Base-by-base conservation (phyloP, 805 yeast species). In the Ogataea angusta region DNA sequence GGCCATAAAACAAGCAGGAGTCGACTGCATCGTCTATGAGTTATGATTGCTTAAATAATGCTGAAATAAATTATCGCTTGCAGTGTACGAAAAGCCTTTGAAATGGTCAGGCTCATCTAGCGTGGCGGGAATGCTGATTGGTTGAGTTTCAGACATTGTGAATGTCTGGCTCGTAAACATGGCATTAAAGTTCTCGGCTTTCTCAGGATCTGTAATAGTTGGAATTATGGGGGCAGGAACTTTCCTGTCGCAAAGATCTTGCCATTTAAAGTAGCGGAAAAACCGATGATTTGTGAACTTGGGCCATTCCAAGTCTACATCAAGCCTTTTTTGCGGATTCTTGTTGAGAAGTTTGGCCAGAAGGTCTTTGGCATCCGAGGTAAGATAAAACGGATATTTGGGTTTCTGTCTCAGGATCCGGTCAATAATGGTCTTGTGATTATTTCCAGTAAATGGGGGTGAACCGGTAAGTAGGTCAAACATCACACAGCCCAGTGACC, bases 401-500 rank as follows among this genome's bases (percentile, higher is more conserved):
- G 80, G 66, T 46, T 80, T 80, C 43, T 83, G 82, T 35, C 71
- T 64, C 41, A 82, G 75, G 31, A 88, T 85, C 57, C 83, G 85
- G 50, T 82, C 82, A 51, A 80, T 69, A 18, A 87, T 85, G 16
- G 73, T 72, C 54, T 82, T 80, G 56, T 83, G 84, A 49, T 81
- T 84, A 41, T 74, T 80, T 3, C 95, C 96, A 0, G 89, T 82
- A 60, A 85, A 86, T 2, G 96, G 96, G 0, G 96, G 95, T 39
- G 77, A 70, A 0, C 95, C 95, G 0, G 89, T 80, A 37, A 88
- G 67, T 73, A 87, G 73, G 59, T 88, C 95, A 53, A 67, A 85
- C 42, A 80, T 68, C 7, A 87, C 80, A 43, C 93, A 84, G 0
- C 95, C 96, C 18, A 88, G 63, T 0, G 95, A 85, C 87, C 95